Evolutionary conservation across 1,284 basidiomycete species (phyloP).

Genomic region (Ustilago tritici): DNA sequence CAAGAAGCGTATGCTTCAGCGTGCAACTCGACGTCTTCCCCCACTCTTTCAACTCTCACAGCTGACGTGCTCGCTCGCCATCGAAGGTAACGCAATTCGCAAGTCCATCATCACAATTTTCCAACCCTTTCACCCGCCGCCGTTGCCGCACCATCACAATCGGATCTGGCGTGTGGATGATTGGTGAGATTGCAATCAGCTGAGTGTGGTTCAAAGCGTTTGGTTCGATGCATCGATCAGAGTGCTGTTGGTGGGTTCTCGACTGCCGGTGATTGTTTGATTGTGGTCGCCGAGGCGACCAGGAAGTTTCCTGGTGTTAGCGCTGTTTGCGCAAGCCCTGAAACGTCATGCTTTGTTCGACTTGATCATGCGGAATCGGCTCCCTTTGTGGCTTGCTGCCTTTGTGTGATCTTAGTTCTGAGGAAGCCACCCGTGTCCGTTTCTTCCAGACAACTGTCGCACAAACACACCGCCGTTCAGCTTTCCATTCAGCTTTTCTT

Average conservation of each 20-base stretch:
- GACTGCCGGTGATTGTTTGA: background rate
- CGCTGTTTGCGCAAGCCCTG: background rate
- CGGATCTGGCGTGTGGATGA: too few species aligned
- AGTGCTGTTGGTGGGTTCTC: background rate
- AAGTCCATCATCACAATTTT: conserved; percentile 5
- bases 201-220: too few species aligned
- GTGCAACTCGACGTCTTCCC: background rate
- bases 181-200: too few species aligned
- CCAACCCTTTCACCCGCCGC: background rate
- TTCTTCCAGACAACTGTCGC: background rate
- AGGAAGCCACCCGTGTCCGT: background rate
- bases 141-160: too few species aligned
- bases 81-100: conserved; percentile 16
- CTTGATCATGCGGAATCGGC: background rate
- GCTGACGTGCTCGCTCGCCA: conserved; percentile 52
- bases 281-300: background rate
- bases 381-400: background rate
- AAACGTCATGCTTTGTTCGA: background rate
- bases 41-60: conserved; percentile 1
- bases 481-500: too few species aligned
- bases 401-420: background rate
- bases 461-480: too few species aligned
- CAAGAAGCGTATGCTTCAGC: background rate
- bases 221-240: too few species aligned
- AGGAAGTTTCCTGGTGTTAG: background rate